Conservation (phyloP, 371 early-diverging fungal genomes). For the Mucor ambiguus region DNA sequence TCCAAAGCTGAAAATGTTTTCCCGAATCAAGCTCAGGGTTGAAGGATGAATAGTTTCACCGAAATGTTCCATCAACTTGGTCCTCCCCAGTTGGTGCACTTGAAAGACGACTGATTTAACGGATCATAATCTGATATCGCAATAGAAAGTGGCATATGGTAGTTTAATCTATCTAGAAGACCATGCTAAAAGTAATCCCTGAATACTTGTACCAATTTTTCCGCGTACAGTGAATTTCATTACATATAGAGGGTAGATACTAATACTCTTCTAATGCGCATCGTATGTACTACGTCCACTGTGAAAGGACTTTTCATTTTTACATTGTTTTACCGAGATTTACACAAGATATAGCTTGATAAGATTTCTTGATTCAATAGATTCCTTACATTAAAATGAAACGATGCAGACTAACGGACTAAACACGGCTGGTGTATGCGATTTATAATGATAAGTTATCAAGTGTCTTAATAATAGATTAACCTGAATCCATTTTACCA, state of each 20-base stretch:
- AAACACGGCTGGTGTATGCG: neutral
- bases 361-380: neutral
- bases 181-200: neutral
- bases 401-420: neutral
- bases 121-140: neutral
- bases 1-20: neutral
- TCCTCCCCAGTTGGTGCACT: neutral
- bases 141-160: neutral
- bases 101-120: neutral
- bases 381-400: neutral
- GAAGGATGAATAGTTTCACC: neutral
- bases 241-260: neutral
- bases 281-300: neutral
- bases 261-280: neutral
- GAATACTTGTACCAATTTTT: neutral
- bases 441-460: neutral
- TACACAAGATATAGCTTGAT: neutral
- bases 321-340: neutral
- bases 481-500: neutral
- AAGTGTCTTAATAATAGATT: neutral
- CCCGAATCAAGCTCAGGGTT: neutral
- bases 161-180: neutral
- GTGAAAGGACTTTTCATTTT: neutral
- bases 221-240: neutral
- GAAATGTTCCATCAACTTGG: neutral